Conservation (phyloP, 164 flowering plant genomes). For the Cinnamomum micranthum region DNA sequence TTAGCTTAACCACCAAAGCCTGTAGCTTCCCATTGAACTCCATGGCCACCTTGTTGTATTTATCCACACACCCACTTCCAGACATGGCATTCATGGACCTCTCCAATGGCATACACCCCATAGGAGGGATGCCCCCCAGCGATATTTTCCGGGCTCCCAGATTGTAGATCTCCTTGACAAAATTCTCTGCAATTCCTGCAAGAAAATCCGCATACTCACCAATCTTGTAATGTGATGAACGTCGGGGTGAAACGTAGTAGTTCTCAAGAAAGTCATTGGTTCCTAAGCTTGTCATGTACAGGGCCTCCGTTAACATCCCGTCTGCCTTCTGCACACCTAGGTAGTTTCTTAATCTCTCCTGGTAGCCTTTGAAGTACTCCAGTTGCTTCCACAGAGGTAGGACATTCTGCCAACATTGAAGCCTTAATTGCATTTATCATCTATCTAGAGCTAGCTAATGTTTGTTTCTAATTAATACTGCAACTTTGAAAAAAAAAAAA, state of each 20-base stretch:
- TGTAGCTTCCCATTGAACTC: slow-evolving; percentile 19
- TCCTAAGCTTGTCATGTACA: slow-evolving; percentile 58
- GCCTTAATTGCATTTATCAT: no score
- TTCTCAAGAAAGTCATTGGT: slow-evolving; percentile 68
- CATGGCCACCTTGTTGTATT: slow-evolving; percentile 13
- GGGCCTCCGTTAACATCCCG: slow-evolving; percentile 29
- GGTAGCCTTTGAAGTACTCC: slow-evolving; percentile 61
- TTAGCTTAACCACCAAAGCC: slow-evolving; percentile 9
- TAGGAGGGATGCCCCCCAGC: slow-evolving; percentile 53
- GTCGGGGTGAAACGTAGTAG: slow-evolving; percentile 14
- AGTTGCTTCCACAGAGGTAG: slow-evolving; percentile 66
- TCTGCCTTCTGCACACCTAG: slow-evolving; percentile 40
- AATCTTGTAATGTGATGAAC: slow-evolving; percentile 15
- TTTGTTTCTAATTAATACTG: no score
- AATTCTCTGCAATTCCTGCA: slow-evolving; percentile 11
- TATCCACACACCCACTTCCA: slow-evolving; percentile 13
- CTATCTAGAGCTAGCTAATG: no score
- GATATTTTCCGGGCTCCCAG: slow-evolving; percentile 46
- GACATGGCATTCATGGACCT: slow-evolving; percentile 10
- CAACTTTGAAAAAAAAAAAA: no score
- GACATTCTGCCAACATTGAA: slow-evolving; percentile 40
- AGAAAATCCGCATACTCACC: slow-evolving; percentile 16
- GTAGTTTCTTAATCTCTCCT: slow-evolving; percentile 29
- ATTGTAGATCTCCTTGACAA: slow-evolving; percentile 13
- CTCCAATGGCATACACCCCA: slow-evolving; percentile 69